Evolutionary conservation across 768 basidiomycete genomes (phyloP).

Genomic region (Phylloporus arenicola): DNA sequence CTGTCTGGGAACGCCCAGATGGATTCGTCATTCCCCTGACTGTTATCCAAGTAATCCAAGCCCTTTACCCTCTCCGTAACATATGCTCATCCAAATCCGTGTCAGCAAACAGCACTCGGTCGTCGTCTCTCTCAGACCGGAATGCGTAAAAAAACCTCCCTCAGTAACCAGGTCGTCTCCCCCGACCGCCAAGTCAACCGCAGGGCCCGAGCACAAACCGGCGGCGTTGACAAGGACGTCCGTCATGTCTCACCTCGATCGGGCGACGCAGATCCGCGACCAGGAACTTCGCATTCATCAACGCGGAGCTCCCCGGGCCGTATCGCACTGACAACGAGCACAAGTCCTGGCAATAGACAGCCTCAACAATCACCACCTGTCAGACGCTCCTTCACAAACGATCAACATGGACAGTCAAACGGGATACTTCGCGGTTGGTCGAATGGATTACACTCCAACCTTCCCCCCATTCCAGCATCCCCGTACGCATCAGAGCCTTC

Average conservation of each 20-base stretch:
- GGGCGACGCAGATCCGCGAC: constrained; percentile 19
- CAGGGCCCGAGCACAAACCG: constrained; percentile 35
- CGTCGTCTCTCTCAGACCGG: constrained; percentile 62
- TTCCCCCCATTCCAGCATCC: constrained; percentile 66
- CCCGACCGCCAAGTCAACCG: constrained; percentile 32
- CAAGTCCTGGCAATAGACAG: constrained; percentile 25
- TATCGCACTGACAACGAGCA: constrained; percentile 18
- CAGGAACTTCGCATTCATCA: constrained; percentile 32
- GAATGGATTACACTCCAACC: constrained; percentile 32
- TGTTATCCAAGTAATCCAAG: constrained; percentile 67
- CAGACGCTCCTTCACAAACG: constrained; percentile 31
- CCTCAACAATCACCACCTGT: constrained; percentile 21
- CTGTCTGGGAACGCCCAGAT: constrained; percentile 86
- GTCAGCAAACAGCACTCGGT: constrained; percentile 65
- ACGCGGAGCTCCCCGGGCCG: constrained; percentile 30
- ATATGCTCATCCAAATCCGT: constrained; percentile 6
- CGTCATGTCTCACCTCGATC: constrained; percentile 30
- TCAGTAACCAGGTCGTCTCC: constrained; percentile 11
- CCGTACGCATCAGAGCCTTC: constrained; percentile 61
- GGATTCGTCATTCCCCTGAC: constrained; percentile 90
- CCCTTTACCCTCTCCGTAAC: background rate
- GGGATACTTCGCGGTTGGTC: constrained; percentile 29
- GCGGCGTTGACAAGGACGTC: constrained; percentile 29
- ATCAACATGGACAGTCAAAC: constrained; percentile 23
- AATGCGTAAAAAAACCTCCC: constrained; percentile 21